Evolutionary conservation across 2,329 filamentous ascomycete species (phyloP).

Genomic region (Xylariaceae sp.): DNA sequence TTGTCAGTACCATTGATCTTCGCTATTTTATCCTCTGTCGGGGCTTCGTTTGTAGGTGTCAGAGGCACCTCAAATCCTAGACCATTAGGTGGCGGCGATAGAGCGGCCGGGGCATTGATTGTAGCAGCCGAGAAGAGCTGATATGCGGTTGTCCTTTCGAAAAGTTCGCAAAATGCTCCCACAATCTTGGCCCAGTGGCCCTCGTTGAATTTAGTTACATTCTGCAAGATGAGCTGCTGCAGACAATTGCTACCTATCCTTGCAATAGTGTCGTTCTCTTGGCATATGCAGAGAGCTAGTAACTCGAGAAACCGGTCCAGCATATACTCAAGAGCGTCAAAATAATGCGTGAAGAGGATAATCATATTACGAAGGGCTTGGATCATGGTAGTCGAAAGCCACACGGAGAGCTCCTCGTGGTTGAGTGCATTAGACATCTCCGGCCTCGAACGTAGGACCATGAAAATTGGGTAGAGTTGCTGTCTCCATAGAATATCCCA

Average conservation of each 20-base stretch:
- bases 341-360: slow-evolving; percentile 97
- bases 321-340: slow-evolving; percentile 95
- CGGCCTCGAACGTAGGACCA: slow-evolving; percentile 93
- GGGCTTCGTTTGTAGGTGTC: slow-evolving; percentile 43
- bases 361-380: slow-evolving; percentile 98
- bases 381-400: slow-evolving; percentile 99
- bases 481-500: slow-evolving; percentile 99
- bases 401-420: slow-evolving; percentile 96
- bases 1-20: slow-evolving; percentile 61
- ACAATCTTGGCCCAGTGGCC: slow-evolving; percentile 95
- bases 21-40: slow-evolving; percentile 56
- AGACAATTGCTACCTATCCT: slow-evolving; percentile 97
- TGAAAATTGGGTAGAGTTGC: slow-evolving; percentile 96
- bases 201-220: slow-evolving; percentile 85
- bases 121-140: slow-evolving; percentile 88
- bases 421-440: slow-evolving; percentile 96
- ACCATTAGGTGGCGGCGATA: slow-evolving; percentile 57
- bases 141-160: slow-evolving; percentile 90
- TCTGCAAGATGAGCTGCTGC: slow-evolving; percentile 94
- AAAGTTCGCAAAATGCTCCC: slow-evolving; percentile 92
- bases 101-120: slow-evolving; percentile 54
- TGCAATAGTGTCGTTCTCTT: slow-evolving; percentile 98
- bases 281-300: slow-evolving; percentile 92
- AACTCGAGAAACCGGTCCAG: slow-evolving; percentile 95
- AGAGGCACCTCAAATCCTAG: slow-evolving; percentile 52